Percentiles rank a stretch among this genome's conserved stretches.
phyloP scores from a whole-genome alignment of 1,139 yeast species.

The Debaryomycetaceae sp. region DNA sequence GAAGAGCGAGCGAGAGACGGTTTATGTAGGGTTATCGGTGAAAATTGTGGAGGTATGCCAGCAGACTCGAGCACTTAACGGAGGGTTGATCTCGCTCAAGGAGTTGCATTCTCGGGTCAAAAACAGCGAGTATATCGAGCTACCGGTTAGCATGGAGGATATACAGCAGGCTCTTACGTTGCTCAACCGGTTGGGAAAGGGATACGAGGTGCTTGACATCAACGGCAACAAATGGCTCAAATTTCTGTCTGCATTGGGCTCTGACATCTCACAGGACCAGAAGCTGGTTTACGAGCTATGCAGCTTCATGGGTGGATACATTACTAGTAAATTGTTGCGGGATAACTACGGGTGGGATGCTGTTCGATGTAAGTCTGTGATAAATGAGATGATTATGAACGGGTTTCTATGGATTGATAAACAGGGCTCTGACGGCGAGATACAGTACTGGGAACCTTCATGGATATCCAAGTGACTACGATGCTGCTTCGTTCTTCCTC shows the following conservation, averaged over 20 bases:
- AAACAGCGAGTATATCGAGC: constrained; percentile 17
- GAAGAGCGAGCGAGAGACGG: constrained; percentile 41
- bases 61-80: constrained; percentile 66
- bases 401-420: constrained; percentile 85
- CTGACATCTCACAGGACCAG: constrained; percentile 53
- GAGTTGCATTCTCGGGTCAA: constrained; percentile 45
- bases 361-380: constrained; percentile 56
- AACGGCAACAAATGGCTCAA: constrained; percentile 40
- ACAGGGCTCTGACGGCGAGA: constrained; percentile 46
- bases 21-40: constrained; percentile 63
- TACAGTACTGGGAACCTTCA: constrained; percentile 62
- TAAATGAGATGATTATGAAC: constrained; percentile 75
- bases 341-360: constrained; percentile 76
- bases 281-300: constrained; percentile 69
- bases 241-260: constrained; percentile 30
- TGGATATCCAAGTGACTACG: constrained; percentile 28
- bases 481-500: neutral
- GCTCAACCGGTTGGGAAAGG: constrained; percentile 30
- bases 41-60: constrained; percentile 74
- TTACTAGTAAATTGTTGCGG: constrained; percentile 55
- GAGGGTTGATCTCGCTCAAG: constrained; percentile 69
- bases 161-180: constrained; percentile 17
- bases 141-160: constrained; percentile 17
- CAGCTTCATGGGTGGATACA: constrained; percentile 62
- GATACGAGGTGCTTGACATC: constrained; percentile 33